A percentile compares a stretch with the other conserved stretches of the same genome.
Evolutionary conservation across 495 filamentous ascomycete species (phyloP).

Genomic region (Cudoniella acicularis): DNA sequence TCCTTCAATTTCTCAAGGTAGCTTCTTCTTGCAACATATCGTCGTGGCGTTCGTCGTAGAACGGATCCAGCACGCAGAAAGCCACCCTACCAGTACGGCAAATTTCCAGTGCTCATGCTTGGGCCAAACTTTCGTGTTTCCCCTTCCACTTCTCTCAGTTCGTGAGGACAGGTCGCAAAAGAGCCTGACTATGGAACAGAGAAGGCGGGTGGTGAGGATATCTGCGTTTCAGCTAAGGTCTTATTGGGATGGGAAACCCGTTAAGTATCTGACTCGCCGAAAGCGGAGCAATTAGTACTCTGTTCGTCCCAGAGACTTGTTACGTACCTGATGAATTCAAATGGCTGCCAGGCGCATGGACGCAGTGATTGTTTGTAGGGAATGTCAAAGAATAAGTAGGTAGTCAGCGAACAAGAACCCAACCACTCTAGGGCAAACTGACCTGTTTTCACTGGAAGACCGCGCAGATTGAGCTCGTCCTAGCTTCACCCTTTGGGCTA

Average conservation of each 20-base stretch:
- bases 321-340: slow-evolving; percentile 1
- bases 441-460: slow-evolving; percentile 3
- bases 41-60: no score
- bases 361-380: neutral
- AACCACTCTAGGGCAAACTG: neutral
- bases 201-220: neutral
- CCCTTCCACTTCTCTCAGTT: neutral
- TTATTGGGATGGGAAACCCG: slow-evolving; percentile 1
- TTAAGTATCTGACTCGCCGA: neutral
- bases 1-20: no score
- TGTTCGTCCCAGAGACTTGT: neutral
- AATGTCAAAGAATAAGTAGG: neutral
- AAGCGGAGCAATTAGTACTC: slow-evolving; percentile 1
- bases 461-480: slow-evolving; percentile 5
- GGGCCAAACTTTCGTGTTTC: no score
- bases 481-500: slow-evolving; percentile 10
- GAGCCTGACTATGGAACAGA: neutral
- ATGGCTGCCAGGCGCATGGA: neutral
- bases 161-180: neutral
- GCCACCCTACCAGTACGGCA: no score
- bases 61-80: no score
- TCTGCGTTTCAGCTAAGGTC: neutral
- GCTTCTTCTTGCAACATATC: no score
- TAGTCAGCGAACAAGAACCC: slow-evolving; percentile 3
- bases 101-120: no score